Conservation (phyloP, 805 yeast species). For the Candida khao-thaluensis region DNA sequence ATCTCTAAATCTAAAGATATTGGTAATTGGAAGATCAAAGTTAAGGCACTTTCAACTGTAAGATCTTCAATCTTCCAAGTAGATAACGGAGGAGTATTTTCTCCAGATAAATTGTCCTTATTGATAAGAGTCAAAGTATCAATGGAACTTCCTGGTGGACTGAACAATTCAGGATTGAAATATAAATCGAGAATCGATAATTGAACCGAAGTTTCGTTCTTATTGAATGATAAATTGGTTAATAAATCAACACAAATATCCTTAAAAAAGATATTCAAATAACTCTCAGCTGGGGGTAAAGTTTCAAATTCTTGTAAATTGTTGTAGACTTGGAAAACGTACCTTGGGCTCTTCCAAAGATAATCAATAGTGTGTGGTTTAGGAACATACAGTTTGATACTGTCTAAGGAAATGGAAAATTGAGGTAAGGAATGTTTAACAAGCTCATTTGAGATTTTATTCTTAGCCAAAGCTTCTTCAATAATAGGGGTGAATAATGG, state of each 20-base stretch:
- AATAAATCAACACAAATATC: constrained; percentile 76
- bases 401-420: constrained; percentile 21
- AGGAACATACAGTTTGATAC: constrained; percentile 18
- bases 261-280: constrained; percentile 55
- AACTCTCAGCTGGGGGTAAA: constrained; percentile 38
- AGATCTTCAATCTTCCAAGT: constrained; percentile 93
- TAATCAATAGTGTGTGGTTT: constrained; percentile 46
- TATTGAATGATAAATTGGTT: constrained; percentile 81
- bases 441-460: constrained; percentile 37
- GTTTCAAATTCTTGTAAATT: constrained; percentile 59
- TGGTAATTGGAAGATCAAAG: constrained; percentile 77
- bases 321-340: constrained; percentile 59
- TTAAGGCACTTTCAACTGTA: constrained; percentile 76
- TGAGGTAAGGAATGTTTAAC: constrained; percentile 44
- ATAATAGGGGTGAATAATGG: constrained; percentile 34
- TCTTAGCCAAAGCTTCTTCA: constrained; percentile 31
- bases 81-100: constrained; percentile 46
- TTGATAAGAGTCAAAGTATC: constrained; percentile 56
- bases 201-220: constrained; percentile 83
- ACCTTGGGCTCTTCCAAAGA: constrained; percentile 66
- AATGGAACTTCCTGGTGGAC: constrained; percentile 68
- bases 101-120: constrained; percentile 43
- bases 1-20: constrained; percentile 61
- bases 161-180: constrained; percentile 55
- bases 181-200: constrained; percentile 70